Base-by-base conservation (phyloP, 2,329 filamentous ascomycete genomes). In the Penicillium sp. region DNA sequence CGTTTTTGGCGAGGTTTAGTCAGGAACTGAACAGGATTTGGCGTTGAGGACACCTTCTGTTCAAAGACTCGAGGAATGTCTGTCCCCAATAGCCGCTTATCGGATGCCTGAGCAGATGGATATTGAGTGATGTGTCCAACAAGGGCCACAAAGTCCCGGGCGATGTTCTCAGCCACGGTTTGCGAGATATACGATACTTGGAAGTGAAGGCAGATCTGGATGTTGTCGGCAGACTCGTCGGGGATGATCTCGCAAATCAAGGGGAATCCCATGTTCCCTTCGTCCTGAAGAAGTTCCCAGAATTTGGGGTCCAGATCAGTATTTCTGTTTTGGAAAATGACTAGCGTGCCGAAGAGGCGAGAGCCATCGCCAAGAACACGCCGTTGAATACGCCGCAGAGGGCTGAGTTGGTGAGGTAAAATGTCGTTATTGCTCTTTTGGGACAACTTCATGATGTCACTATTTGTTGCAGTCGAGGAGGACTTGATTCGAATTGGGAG, bases 161-260 rank as follows among this genome's bases (percentile, higher is more conserved):
- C 57, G 37, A 77, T 62, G 2, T 60, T 59, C 27, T 67, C 54
- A 17, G 61, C 66, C 50, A 69, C 60, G 4, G 62, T 53, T 19
- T 55, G 52, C 0, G 68, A 61, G 21, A 75, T 45, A 29, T 65
- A 54, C 1, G 59, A 69, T 53, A 66, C 59, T 35, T 88, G 80
- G 55, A 84, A 86, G 71, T 94, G 87, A 13, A 94, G 69, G 21
- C 80, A 81, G 46, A 92, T 70, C 0, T 76, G 69, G 21, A 94
- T 62, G 0, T 66, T 75, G 69, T 91, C 81, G 25, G 77, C 62
- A 9, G 69, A 69, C 2, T 77, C 70, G 46, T 82, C 78, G 1
- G 89, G 89, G 5, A 84, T 75, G 4, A 94, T 73, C 70, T 96
- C 92, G 61, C 90, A 88, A 13, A 95, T 88, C 42, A 96, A 72